Conservation (phyloP, 352 stramenopile species). For the Globisporangium yorkense region DNA sequence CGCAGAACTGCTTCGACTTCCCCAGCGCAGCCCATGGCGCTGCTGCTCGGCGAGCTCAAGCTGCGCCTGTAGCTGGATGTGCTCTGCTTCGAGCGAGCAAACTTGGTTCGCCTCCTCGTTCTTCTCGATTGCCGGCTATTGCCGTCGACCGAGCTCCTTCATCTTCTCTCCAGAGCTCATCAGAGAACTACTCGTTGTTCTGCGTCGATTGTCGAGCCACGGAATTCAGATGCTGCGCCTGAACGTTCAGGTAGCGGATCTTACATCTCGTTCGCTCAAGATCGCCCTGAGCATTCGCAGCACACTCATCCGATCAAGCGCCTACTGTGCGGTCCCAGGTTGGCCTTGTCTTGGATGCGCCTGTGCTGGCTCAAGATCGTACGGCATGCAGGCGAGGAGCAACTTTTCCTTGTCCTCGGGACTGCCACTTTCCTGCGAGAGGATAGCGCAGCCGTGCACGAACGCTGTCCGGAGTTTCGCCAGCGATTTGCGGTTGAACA, state of each 20-base stretch:
- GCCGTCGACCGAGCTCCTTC: too few species aligned
- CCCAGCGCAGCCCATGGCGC: conserved; percentile 39
- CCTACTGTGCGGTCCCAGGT: too few species aligned
- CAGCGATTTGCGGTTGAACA: conserved; percentile 57
- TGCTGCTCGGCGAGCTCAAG: conserved; percentile 42
- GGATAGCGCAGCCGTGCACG: conserved; percentile 32
- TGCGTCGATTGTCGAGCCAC: too few species aligned
- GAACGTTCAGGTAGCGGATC: too few species aligned
- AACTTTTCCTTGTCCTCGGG: not conserved
- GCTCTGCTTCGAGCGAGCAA: conserved; percentile 37
- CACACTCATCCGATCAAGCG: too few species aligned
- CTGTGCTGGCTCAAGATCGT: conserved; percentile 6
- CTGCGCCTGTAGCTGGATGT: conserved; percentile 28
- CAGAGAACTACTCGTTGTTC: too few species aligned
- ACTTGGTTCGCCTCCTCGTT: conserved; percentile 25
- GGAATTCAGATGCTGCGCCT: too few species aligned
- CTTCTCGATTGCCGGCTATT: too few species aligned
- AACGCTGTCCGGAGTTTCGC: conserved; percentile 45
- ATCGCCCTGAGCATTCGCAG: not conserved
- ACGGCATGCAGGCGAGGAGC: conserved; percentile 7
- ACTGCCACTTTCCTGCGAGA: conserved; percentile 13
- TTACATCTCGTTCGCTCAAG: too few species aligned
- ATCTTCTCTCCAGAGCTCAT: too few species aligned
- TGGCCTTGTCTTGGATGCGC: not conserved
- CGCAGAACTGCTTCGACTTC: conserved; percentile 54